Evolutionary conservation across 495 filamentous ascomycete species (phyloP).

Genomic region (Aspergillus leporis): DNA sequence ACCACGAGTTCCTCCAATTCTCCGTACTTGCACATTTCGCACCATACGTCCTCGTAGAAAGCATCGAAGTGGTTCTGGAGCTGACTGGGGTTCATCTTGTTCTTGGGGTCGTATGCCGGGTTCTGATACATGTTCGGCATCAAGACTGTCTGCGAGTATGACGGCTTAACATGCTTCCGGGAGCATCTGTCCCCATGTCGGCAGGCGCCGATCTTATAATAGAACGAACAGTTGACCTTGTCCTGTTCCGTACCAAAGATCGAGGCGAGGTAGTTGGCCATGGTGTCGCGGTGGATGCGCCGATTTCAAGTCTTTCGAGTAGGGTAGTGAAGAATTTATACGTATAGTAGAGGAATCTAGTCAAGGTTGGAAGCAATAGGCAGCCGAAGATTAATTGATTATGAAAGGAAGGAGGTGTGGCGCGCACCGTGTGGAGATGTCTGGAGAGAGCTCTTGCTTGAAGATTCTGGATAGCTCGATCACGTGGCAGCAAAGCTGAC

Average conservation of each 20-base stretch:
- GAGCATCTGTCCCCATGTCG: conserved; percentile 97
- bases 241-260: conserved; percentile 99
- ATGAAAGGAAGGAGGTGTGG: neutral
- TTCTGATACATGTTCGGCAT: conserved; percentile 99
- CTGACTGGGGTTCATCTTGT: conserved; percentile 91
- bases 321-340: neutral
- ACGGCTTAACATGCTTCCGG: conserved; percentile 98
- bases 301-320: neutral
- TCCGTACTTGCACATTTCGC: conserved; percentile 95
- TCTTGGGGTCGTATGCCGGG: conserved; percentile 94
- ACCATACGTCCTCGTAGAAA: conserved; percentile 99
- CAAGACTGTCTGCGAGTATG: conserved; percentile 95
- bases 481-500: conserved; percentile 30
- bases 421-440: conserved; percentile 6
- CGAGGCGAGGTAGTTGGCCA: conserved; percentile 97
- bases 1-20: conserved; percentile 88
- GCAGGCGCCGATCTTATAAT: conserved; percentile 98
- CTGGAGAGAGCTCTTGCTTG: conserved; percentile 23
- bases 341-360: neutral
- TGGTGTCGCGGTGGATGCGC: conserved; percentile 31
- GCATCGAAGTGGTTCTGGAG: conserved; percentile 99
- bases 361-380: neutral
- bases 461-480: conserved; percentile 48
- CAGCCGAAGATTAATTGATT: neutral
- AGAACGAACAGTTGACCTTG: conserved; percentile 85